These are phyloP conservation scores for Saccharomyces mikatae DNA, from an alignment of 805 yeast species.

Conservation along the genomic window DNA sequence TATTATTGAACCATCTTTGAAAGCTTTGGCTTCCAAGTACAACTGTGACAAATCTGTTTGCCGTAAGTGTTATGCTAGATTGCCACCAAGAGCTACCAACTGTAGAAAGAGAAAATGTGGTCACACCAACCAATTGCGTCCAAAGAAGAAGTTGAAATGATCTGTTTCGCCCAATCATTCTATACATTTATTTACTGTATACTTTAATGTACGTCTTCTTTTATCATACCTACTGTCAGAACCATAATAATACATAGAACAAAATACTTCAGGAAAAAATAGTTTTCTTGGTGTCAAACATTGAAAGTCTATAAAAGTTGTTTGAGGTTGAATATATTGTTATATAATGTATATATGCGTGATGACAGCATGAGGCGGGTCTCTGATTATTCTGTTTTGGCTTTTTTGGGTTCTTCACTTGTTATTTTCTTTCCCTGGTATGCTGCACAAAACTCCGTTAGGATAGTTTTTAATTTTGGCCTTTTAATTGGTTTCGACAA, in stretches of 20 bases:
- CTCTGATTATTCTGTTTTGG: neutral
- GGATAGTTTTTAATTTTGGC: conserved; percentile 51
- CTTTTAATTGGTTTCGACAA: conserved; percentile 82
- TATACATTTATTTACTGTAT: conserved; percentile 1
- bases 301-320: neutral
- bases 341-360: neutral
- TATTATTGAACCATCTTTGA: conserved; percentile 98
- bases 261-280: neutral
- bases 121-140: conserved; percentile 99
- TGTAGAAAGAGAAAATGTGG: conserved; percentile 99
- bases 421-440: neutral
- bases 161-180: conserved; percentile 34
- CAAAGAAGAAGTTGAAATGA: conserved; percentile 98
- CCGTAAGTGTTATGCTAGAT: conserved; percentile 99
- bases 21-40: conserved; percentile 98
- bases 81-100: conserved; percentile 99
- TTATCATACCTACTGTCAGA: neutral
- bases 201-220: neutral
- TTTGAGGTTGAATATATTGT: neutral
- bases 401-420: neutral
- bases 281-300: neutral
- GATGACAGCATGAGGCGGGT: neutral
- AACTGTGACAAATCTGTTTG: conserved; percentile 99
- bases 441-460: conserved; percentile 27
- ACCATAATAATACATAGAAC: neutral